Conservation (phyloP, 2,329 filamentous ascomycete species). For the Nemania serpens region DNA sequence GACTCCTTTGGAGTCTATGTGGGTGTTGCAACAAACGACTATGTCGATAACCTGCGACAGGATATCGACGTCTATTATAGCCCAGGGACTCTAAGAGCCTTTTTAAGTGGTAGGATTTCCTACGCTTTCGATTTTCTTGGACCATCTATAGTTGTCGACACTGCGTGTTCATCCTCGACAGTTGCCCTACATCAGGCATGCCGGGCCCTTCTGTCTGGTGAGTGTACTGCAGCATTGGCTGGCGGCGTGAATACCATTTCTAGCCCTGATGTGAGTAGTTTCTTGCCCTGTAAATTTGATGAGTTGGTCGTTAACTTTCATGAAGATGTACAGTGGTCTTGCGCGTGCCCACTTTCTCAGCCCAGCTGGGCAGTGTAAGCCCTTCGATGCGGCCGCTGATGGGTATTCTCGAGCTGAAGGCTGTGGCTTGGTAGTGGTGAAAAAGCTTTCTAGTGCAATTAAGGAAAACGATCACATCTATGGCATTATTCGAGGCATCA, state of each 20-base stretch:
- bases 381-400: constrained; percentile 18
- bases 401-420: constrained; percentile 20
- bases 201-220: constrained; percentile 16
- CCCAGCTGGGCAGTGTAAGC: constrained; percentile 17
- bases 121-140: constrained; percentile 39
- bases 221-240: constrained; percentile 29
- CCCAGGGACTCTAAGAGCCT: constrained; percentile 31
- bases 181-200: constrained; percentile 42
- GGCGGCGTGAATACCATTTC: constrained; percentile 32
- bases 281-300: neutral
- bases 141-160: constrained; percentile 35
- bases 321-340: constrained; percentile 30
- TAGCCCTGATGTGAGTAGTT: constrained; percentile 27
- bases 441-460: constrained; percentile 21
- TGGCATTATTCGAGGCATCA: constrained; percentile 25
- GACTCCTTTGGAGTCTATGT: constrained; percentile 40
- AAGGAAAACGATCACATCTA: constrained; percentile 27
- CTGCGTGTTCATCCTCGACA: constrained; percentile 41
- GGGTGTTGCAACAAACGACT: constrained; percentile 38
- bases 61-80: constrained; percentile 40
- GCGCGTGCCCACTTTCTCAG: constrained; percentile 23
- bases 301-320: neutral
- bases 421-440: constrained; percentile 18
- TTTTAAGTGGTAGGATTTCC: constrained; percentile 33
- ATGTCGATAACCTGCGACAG: constrained; percentile 38